Percentiles rank a stretch among this genome's conserved stretches.
phyloP scores from a whole-genome alignment of 495 filamentous ascomycete genomes.

The Penicillium odoratum region DNA sequence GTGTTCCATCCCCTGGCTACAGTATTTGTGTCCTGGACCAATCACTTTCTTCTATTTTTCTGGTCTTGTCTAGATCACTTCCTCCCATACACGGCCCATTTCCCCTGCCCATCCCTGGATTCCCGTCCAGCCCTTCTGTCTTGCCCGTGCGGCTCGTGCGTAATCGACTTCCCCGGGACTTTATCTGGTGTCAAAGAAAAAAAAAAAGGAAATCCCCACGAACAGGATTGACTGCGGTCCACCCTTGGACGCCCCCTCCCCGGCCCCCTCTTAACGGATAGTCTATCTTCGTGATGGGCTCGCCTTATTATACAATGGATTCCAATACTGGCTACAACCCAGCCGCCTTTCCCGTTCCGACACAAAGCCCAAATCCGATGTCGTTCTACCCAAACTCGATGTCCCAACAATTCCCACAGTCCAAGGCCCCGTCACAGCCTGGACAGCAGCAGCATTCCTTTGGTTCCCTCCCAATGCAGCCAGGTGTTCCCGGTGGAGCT shows the following conservation, averaged over 20 bases:
- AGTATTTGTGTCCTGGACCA: slow-evolving; percentile 16
- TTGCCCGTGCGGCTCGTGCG: slow-evolving; percentile 28
- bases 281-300: slow-evolving; percentile 15
- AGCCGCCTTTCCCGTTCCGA: slow-evolving; percentile 40
- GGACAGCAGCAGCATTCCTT: slow-evolving; percentile 40
- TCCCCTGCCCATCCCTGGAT: slow-evolving; percentile 29
- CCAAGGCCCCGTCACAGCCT: slow-evolving; percentile 33
- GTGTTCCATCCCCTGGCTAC: slow-evolving; percentile 18
- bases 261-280: slow-evolving; percentile 15
- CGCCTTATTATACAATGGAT: slow-evolving; percentile 39
- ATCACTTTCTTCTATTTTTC: slow-evolving; percentile 19
- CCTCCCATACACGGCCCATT: slow-evolving; percentile 9
- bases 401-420: slow-evolving; percentile 39
- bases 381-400: slow-evolving; percentile 44
- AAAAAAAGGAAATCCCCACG: slow-evolving; percentile 1
- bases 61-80: slow-evolving; percentile 14
- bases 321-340: slow-evolving; percentile 43
- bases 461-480: slow-evolving; percentile 43
- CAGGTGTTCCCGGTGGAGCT: slow-evolving; percentile 41
- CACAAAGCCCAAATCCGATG: slow-evolving; percentile 40
- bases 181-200: slow-evolving; percentile 1
- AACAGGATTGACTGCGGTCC: slow-evolving; percentile 14
- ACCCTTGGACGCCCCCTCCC: slow-evolving; percentile 8
- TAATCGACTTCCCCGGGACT: slow-evolving; percentile 17
- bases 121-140: slow-evolving; percentile 15